A percentile compares a stretch with the other conserved stretches of the same genome.
Conservation (phyloP, 306 rosid species). For the Senna tora region DNA sequence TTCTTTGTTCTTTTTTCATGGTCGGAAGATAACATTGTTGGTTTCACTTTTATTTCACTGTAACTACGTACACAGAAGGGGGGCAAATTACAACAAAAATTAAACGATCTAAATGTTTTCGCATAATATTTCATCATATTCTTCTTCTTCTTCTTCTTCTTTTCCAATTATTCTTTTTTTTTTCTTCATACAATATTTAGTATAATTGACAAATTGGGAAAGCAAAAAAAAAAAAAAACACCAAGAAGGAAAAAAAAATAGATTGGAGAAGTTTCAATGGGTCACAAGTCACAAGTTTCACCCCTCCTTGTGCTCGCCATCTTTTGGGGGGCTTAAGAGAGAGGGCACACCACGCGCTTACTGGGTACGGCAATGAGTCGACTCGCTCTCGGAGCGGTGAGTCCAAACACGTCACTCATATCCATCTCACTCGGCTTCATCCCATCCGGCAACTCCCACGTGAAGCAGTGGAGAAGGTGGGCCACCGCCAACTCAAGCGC, state of each 20-base stretch:
- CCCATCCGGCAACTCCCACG: slow-evolving; percentile 75
- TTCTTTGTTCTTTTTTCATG: too few relatives aligned
- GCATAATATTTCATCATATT: not conserved
- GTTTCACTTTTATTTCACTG: slow-evolving; percentile 5
- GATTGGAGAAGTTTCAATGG: not conserved
- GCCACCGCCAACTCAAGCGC: slow-evolving; percentile 70
- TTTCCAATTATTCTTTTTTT: slow-evolving; percentile 1
- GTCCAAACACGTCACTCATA: slow-evolving; percentile 75
- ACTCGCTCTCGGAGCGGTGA: slow-evolving; percentile 75
- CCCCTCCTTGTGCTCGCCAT: not conserved
- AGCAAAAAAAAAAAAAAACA: not conserved
- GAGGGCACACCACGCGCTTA: slow-evolving; percentile 55
- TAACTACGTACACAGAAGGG: not conserved
- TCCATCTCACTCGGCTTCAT: slow-evolving; percentile 73
- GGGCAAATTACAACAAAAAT: not conserved
- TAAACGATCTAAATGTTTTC: not conserved
- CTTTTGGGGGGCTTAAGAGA: slow-evolving; percentile 7
- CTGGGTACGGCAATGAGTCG: slow-evolving; percentile 69
- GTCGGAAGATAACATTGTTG: not conserved
- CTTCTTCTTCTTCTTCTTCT: not conserved
- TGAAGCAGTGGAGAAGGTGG: slow-evolving; percentile 72
- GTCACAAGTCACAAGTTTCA: not conserved
- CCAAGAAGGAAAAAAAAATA: not conserved
- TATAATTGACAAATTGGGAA: not conserved
- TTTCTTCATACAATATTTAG: not conserved